phyloP scores from a whole-genome alignment of 164 flowering plant genomes.

The Platanus orientalis region DNA sequence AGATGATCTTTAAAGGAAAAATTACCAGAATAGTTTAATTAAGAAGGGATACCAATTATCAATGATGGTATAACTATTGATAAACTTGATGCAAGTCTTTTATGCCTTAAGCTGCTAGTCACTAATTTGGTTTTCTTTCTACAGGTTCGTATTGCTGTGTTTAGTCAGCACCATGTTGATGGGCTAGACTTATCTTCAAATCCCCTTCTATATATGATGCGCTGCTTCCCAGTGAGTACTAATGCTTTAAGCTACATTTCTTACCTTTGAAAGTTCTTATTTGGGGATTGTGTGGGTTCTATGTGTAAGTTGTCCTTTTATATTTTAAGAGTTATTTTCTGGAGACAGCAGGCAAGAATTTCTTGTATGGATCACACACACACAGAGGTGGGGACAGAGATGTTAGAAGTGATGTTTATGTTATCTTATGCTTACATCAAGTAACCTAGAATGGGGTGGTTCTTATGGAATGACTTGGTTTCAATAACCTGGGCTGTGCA shows the following conservation, averaged over 20 bases:
- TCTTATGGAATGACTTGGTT: too few species aligned
- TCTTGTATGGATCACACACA: too few species aligned
- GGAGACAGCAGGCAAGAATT: too few species aligned
- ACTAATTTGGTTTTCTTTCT: conserved; percentile 13
- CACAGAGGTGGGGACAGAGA: too few species aligned
- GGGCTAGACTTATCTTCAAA: conserved; percentile 93
- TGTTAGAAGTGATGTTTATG: too few species aligned
- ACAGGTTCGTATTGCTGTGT: conserved; percentile 98
- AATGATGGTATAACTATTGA: neutral
- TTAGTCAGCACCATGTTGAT: conserved; percentile 98
- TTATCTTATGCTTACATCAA: too few species aligned
- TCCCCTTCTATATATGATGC: conserved; percentile 98
- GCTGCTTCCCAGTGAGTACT: conserved; percentile 85
- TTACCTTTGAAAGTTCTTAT: neutral
- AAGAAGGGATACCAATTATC: neutral
- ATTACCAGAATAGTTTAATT: too few species aligned
- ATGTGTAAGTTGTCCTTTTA: too few species aligned
- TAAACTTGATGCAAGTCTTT: conserved; percentile 11
- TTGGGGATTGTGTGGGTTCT: neutral
- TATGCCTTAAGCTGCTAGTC: conserved; percentile 4
- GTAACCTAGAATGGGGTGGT: too few species aligned
- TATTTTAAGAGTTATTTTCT: too few species aligned
- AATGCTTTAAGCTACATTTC: neutral
- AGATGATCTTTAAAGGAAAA: too few species aligned
- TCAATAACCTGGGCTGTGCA: too few species aligned